Conservation (phyloP, 306 rosid species). For the Ochetophila trinervis region DNA sequence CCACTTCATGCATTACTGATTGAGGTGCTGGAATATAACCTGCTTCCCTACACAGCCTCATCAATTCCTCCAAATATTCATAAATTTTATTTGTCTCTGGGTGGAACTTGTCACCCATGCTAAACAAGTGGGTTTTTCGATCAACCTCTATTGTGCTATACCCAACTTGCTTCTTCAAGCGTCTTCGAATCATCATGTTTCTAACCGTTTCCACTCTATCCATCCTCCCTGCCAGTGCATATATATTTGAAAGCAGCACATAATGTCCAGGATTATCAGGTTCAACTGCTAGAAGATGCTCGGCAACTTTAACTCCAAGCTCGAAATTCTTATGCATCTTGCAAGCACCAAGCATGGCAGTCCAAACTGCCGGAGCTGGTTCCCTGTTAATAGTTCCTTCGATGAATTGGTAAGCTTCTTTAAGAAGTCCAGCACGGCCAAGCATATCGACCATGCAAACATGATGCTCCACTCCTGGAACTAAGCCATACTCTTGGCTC, state of each 20-base stretch:
- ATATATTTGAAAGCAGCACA: conserved; percentile 82
- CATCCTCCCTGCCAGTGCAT: conserved; percentile 70
- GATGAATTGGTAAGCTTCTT: conserved; percentile 59
- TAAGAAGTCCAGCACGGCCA: conserved; percentile 81
- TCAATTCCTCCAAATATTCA: conserved; percentile 58
- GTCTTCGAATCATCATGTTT: conserved; percentile 59
- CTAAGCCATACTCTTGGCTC: conserved; percentile 53
- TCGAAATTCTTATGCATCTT: conserved; percentile 79
- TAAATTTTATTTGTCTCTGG: conserved; percentile 51
- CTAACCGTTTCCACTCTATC: conserved; percentile 72
- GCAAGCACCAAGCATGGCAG: conserved; percentile 90
- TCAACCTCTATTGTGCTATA: conserved; percentile 69
- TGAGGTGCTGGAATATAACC: conserved; percentile 56
- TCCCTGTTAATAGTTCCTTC: conserved; percentile 33
- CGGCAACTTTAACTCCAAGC: conserved; percentile 72
- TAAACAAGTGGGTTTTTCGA: conserved; percentile 47
- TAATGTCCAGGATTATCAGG: conserved; percentile 92
- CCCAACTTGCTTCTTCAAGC: conserved; percentile 74
- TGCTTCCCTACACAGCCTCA: conserved; percentile 61
- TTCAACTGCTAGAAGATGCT: conserved; percentile 60
- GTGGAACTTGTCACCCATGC: conserved; percentile 79
- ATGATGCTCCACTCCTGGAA: conserved; percentile 80
- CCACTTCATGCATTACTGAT: conserved; percentile 81
- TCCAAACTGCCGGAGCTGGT: conserved; percentile 65
- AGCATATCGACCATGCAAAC: conserved; percentile 90